Conservation (phyloP, 73 alveolate genomes). For the Paramecium primaurelia region DNA sequence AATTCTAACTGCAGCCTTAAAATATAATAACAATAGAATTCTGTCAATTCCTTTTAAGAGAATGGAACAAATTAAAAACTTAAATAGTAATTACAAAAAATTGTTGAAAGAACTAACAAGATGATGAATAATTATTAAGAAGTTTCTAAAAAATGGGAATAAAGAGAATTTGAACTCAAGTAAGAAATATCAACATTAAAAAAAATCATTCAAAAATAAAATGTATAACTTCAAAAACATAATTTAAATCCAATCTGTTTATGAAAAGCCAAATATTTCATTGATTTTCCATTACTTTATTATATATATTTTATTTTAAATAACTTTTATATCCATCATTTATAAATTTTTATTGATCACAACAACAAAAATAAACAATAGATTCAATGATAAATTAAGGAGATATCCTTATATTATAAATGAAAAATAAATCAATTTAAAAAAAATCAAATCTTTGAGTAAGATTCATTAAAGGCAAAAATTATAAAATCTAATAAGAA, state of each 20-base stretch:
- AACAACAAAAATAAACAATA: not conserved
- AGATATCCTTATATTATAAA: not conserved
- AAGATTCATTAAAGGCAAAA: not conserved
- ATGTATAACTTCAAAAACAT: not conserved
- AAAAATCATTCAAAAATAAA: not conserved
- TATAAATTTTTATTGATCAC: not conserved
- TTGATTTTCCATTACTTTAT: not conserved
- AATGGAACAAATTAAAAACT: not conserved
- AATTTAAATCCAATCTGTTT: not conserved
- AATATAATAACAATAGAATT: not conserved
- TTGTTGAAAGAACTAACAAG: not conserved
- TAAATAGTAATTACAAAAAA: not conserved
- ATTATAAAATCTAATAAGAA: not conserved
- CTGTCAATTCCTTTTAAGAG: not conserved
- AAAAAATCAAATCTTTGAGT: not conserved
- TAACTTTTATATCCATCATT: not conserved
- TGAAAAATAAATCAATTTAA: not conserved
- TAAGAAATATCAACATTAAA: not conserved
- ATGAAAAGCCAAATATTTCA: not conserved
- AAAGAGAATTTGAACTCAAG: not conserved
- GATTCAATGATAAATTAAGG: not conserved
- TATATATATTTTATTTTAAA: not conserved
- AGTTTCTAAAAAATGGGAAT: not conserved
- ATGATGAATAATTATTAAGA: not conserved
- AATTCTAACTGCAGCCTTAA: slow-evolving; percentile 16